These are phyloP conservation scores for Taphrina pruni DNA, from an alignment of 1,139 yeast species.

Conservation along the genomic window DNA sequence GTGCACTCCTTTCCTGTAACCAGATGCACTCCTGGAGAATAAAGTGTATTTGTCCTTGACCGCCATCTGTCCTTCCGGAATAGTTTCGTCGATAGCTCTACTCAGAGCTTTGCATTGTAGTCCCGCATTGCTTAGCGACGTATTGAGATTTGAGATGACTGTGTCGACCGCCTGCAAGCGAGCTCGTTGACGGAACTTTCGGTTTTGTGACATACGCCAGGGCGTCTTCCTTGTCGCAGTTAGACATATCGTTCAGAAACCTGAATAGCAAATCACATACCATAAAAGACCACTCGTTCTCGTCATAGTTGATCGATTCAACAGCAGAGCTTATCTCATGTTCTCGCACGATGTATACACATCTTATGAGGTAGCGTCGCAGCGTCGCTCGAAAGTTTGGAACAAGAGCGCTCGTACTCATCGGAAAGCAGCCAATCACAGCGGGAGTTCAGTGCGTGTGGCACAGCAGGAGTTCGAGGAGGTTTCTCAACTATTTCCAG, in stretches of 20 bases:
- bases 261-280: neutral
- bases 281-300: slow-evolving; percentile 38
- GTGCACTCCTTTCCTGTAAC: slow-evolving; percentile 88
- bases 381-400: neutral
- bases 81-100: slow-evolving; percentile 63
- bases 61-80: slow-evolving; percentile 80
- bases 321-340: too few species aligned
- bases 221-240: slow-evolving; percentile 61
- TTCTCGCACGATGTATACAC: too few species aligned
- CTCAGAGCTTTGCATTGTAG: slow-evolving; percentile 63
- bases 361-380: neutral
- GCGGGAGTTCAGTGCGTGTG: neutral
- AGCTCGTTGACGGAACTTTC: slow-evolving; percentile 80
- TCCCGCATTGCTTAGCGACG: slow-evolving; percentile 62
- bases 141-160: slow-evolving; percentile 71
- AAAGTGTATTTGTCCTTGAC: slow-evolving; percentile 86
- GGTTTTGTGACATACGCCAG: slow-evolving; percentile 77
- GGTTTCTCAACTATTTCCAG: neutral
- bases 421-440: slow-evolving; percentile 1
- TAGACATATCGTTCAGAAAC: neutral
- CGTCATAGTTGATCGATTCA: slow-evolving; percentile 7
- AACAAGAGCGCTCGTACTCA: slow-evolving; percentile 5
- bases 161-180: slow-evolving; percentile 81
- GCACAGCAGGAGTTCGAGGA: slow-evolving; percentile 11
- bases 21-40: slow-evolving; percentile 69